Evolutionary conservation across 441 rosid species (phyloP).

Genomic region (Mallotus japonicus): DNA sequence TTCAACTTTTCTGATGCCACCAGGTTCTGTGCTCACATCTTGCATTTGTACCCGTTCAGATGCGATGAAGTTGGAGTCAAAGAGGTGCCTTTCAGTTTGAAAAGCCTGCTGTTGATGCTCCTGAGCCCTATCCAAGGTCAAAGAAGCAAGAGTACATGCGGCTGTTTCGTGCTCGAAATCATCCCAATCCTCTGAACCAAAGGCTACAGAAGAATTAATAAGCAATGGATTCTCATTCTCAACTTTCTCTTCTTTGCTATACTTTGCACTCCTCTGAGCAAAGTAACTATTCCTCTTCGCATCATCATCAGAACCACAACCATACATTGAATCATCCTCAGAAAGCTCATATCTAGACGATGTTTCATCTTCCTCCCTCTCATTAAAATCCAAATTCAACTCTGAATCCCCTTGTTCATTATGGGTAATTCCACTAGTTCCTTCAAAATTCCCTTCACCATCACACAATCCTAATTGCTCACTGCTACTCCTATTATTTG

Average conservation of each 20-base stretch:
- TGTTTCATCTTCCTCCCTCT: conserved; percentile 34
- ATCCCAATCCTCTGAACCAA: conserved; percentile 87
- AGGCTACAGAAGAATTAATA: conserved; percentile 71
- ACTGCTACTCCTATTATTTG: neutral
- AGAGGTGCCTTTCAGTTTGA: conserved; percentile 29
- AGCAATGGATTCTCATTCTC: conserved; percentile 56
- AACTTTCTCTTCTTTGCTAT: conserved; percentile 25
- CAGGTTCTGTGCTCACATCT: conserved; percentile 26
- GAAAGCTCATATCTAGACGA: conserved; percentile 49
- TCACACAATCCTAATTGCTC: neutral
- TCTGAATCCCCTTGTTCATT: conserved; percentile 13
- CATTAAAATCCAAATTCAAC: conserved; percentile 23
- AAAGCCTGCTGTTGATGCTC: conserved; percentile 28
- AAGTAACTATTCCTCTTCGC: conserved; percentile 33
- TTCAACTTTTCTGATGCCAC: conserved; percentile 27
- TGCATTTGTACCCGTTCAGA: conserved; percentile 22
- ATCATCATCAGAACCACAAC: conserved; percentile 46
- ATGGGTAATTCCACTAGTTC: neutral
- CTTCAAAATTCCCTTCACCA: conserved; percentile 15
- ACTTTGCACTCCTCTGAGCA: conserved; percentile 26
- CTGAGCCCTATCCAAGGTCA: conserved; percentile 34
- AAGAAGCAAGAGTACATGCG: conserved; percentile 34
- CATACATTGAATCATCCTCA: conserved; percentile 61
- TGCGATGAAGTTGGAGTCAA: conserved; percentile 19
- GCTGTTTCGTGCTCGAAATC: conserved; percentile 73